Percentiles rank a stretch among this genome's conserved stretches.
phyloP scores from a whole-genome alignment of 1,284 basidiomycete species.

The Ustilago shanxiensis region DNA sequence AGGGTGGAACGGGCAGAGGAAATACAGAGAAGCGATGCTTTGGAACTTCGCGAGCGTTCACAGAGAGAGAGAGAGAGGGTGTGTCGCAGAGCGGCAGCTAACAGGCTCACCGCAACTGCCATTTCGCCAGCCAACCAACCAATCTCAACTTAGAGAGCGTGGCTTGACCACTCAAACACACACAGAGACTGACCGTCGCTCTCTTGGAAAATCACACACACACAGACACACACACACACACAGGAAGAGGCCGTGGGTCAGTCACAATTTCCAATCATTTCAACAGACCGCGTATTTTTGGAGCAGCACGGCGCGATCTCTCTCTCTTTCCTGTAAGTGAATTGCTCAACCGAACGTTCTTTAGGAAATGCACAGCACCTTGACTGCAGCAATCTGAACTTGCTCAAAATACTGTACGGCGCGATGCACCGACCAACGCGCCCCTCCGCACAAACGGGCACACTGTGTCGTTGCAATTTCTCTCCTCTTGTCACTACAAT shows the following conservation, averaged over 20 bases:
- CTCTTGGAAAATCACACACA: neutral
- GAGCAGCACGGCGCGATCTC: slow-evolving; percentile 35
- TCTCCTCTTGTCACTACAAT: neutral
- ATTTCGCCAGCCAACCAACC: neutral
- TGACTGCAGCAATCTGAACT: neutral
- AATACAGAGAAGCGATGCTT: slow-evolving; percentile 1
- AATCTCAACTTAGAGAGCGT: neutral
- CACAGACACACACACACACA: neutral
- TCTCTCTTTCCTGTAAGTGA: too few species aligned
- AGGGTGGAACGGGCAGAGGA: neutral
- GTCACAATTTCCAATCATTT: slow-evolving; percentile 5
- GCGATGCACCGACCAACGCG: slow-evolving; percentile 18
- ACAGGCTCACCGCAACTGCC: neutral
- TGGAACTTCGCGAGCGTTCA: slow-evolving; percentile 15
- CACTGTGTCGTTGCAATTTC: neutral
- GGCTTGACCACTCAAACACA: slow-evolving; percentile 2
- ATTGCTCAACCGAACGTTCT: slow-evolving; percentile 20
- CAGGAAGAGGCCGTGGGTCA: slow-evolving; percentile 1
- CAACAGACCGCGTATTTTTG: slow-evolving; percentile 1
- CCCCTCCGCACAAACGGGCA: neutral
- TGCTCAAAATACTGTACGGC: neutral
- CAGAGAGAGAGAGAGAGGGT: too few species aligned
- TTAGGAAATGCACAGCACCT: neutral
- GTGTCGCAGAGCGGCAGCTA: slow-evolving; percentile 8
- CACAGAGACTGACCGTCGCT: too few species aligned